These are phyloP conservation scores for Begonia fuchsioides DNA, from an alignment of 306 rosid genomes.

Conservation along the genomic window DNA sequence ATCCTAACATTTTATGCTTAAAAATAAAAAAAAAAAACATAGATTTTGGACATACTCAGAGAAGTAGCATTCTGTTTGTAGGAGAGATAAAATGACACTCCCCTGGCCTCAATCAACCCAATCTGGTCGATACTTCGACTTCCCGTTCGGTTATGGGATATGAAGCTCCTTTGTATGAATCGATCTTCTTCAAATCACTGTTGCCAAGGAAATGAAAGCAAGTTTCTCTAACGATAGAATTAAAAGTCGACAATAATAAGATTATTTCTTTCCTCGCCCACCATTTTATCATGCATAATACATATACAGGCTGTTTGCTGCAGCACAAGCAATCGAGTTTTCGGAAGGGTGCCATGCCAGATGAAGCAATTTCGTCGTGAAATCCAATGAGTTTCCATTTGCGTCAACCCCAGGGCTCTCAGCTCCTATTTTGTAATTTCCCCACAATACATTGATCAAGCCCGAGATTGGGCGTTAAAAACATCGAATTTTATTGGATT, in stretches of 20 bases:
- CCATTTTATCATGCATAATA: conserved; percentile 33
- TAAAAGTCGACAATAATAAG: neutral
- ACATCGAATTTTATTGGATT: too few species aligned
- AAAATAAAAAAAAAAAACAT: too few species aligned
- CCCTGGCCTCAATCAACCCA: too few species aligned
- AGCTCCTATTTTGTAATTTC: conserved; percentile 15
- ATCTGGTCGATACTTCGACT: too few species aligned
- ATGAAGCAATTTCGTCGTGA: conserved; percentile 46
- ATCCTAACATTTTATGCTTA: too few species aligned
- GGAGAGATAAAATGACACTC: conserved; percentile 10
- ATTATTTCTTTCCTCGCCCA: too few species aligned
- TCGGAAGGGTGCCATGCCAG: conserved; percentile 68
- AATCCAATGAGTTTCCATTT: conserved; percentile 50
- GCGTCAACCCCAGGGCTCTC: conserved; percentile 37
- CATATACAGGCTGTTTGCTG: conserved; percentile 58
- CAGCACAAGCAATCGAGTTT: conserved; percentile 60
- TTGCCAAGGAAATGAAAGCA: conserved; percentile 5
- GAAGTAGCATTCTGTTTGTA: neutral
- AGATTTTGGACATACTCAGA: too few species aligned
- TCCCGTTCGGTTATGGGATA: too few species aligned
- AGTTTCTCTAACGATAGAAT: conserved; percentile 5
- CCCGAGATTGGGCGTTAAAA: too few species aligned
- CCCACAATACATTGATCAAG: too few species aligned
- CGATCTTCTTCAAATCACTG: too few species aligned
- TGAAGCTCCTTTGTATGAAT: too few species aligned